Base-by-base conservation (phyloP, 2,329 filamentous ascomycete genomes). In the Didymosphaeria variabile region DNA sequence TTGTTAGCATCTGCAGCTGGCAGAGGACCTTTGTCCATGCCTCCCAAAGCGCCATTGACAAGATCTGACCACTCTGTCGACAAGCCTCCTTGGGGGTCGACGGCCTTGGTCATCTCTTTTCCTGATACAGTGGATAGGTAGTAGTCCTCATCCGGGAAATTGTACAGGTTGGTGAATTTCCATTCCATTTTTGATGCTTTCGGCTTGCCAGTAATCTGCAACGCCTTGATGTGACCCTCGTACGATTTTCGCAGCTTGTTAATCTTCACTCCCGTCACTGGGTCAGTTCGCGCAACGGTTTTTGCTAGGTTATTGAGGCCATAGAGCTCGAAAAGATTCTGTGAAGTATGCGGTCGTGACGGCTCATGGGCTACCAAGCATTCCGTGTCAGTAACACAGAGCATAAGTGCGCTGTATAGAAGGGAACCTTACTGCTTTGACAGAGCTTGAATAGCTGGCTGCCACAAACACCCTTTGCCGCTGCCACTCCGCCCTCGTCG, bases 241-340 rank as follows among this genome's bases (percentile, higher is more conserved):
- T 86, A 86, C 36, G 82, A 84, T 67, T 85, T 86, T 42, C 88
- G 81, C 45, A 90, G 79, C 72, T 86, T 85, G 76, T 89, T 84
- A 63, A 83, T 89, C 78, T 90, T 90, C 71, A 88, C 87, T 62
- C 87, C 87, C n/a, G 86, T 88, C 21, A 81, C 75, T 17, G 86
- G 86, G 72, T 90, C 86, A 53, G 80, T 83, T 57, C 88, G 81
- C 61, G 85, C 86, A 64, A 90, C 87, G 57, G 83, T 86, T 66
- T 82, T 81, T 62, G 87, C 85, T 57, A 89, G 80, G 38, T 80
- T 75, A 64, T 84, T 81, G 62, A 90, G 77, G 57, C 82, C 81
- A 77, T 88, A 90, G 59, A 88, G 80, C 55, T 83, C 81, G 62
- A 90, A 81, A 60, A 90, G 78, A 77, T 90, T 85, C 70, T 87